Conservation (phyloP, 768 basidiomycete genomes). For the Russula griseocarnosa region DNA sequence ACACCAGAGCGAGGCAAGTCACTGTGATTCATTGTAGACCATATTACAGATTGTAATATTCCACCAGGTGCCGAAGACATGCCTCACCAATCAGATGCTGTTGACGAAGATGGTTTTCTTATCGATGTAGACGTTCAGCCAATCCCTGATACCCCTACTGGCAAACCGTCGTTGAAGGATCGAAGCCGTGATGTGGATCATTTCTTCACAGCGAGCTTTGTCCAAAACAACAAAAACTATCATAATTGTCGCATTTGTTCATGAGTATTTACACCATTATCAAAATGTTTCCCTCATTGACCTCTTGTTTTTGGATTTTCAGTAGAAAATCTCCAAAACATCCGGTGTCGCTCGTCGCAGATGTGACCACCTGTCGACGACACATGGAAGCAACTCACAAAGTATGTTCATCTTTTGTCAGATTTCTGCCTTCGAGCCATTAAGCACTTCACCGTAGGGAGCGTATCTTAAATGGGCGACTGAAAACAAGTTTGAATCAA, state of each 20-base stretch:
- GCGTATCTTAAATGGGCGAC: background rate
- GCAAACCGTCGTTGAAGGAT: background rate
- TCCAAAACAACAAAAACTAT: background rate
- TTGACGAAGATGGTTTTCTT: too few species aligned
- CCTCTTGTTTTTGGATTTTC: too few species aligned
- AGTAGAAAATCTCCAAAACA: background rate
- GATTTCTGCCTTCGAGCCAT: too few species aligned
- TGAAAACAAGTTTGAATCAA: background rate
- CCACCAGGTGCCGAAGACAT: too few species aligned
- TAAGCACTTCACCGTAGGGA: too few species aligned
- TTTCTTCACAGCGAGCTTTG: background rate
- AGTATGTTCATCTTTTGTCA: background rate
- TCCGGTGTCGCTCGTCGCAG: background rate
- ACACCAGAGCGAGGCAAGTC: too few species aligned
- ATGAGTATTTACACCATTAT: background rate
- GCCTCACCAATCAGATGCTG: too few species aligned
- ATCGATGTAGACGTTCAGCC: too few species aligned
- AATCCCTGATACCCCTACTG: too few species aligned
- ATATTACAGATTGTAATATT: too few species aligned
- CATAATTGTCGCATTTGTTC: background rate
- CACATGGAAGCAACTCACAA: background rate
- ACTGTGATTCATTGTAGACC: too few species aligned
- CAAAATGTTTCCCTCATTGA: too few species aligned
- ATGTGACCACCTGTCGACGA: background rate
- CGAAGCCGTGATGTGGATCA: background rate